Percentiles rank a stretch among this genome's conserved stretches.
Evolutionary conservation across 2,329 filamentous ascomycete genomes (phyloP).

Genomic region (Lachnellula cervina): DNA sequence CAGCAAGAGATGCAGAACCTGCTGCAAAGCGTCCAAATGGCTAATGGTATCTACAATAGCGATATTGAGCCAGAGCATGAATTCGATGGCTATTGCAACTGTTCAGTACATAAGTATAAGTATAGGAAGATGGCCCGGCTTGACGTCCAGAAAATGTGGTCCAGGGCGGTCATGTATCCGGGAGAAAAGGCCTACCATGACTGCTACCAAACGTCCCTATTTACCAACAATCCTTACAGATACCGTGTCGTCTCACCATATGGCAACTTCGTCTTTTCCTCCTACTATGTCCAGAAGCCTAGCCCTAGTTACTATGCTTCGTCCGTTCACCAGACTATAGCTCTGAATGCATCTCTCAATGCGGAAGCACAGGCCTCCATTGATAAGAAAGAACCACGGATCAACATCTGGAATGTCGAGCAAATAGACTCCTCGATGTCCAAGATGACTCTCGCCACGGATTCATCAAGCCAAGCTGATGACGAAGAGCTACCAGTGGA

Average conservation of each 20-base stretch:
- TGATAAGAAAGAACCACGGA: conserved; percentile 33
- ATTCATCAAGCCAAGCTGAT: neutral
- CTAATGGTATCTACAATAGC: conserved; percentile 39
- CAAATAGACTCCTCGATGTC: conserved; percentile 30
- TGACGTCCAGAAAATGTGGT: conserved; percentile 38
- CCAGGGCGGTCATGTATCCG: conserved; percentile 43
- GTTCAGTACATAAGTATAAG: conserved; percentile 38
- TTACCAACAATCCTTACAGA: conserved; percentile 34
- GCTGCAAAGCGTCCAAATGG: conserved; percentile 37
- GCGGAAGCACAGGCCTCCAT: conserved; percentile 33
- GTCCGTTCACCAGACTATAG: conserved; percentile 34
- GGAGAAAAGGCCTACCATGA: conserved; percentile 24
- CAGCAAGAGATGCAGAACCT: conserved; percentile 41
- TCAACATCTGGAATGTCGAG: conserved; percentile 36
- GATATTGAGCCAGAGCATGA: conserved; percentile 46
- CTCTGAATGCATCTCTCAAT: conserved; percentile 35
- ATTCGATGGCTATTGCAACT: conserved; percentile 36
- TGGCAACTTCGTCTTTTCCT: conserved; percentile 15
- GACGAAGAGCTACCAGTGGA: conserved; percentile 9
- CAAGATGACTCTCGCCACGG: conserved; percentile 18
- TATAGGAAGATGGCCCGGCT: conserved; percentile 34
- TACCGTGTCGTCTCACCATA: conserved; percentile 33
- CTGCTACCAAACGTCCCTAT: conserved; percentile 18
- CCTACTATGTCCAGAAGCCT: conserved; percentile 23
- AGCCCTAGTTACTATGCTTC: conserved; percentile 31